Evolutionary conservation across 2,329 filamentous ascomycete species (phyloP), one percentile per base, ranked within the genome.

Genomic region (Rugonectria rugulosa): DNA sequence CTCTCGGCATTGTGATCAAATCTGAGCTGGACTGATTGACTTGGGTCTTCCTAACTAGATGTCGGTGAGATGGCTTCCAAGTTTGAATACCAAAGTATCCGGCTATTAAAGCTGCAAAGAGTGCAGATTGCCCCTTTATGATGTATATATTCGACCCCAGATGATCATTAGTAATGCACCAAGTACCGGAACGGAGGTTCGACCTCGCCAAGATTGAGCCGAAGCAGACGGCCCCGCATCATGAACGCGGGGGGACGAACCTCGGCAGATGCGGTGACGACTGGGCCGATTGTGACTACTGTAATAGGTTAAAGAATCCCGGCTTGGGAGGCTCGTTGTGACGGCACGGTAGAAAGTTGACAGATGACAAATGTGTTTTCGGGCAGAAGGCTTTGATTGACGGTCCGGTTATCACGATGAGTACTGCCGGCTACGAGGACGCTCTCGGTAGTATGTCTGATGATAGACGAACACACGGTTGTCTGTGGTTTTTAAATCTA

Each of bases 1-100:
- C 81, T 38, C 77, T 73, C 52, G 82, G 78, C 82, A 85, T 85
- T 12, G 52, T 69, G 45, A 11, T 36, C 6, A 17, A 9, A 12
- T 12, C 7, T 29, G 26, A 29, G 26, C 26, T 29, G 26, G 26
- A n/a, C n/a, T n/a, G n/a, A n/a, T n/a, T n/a, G n/a, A n/a, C n/a
- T n/a, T n/a, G n/a, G n/a, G n/a, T n/a, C n/a, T 8, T 15, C 9
- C 11, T 10, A 20, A 37, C 14, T 10, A 23, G 27, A 15, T 19
- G n/a, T 29, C 6, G 2, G n/a, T 34, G 15, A 21, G 12, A 10
- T 2, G 37, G 11, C 21, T 24, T 6, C 12, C n/a, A n/a, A n/a
- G n/a, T n/a, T n/a, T n/a, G n/a, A n/a, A n/a, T n/a, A n/a, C n/a
- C n/a, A n/a, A n/a, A n/a, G n/a, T n/a, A n/a, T n/a, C n/a, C n/a